These are phyloP conservation scores for Xylaria curta DNA, from an alignment of 495 filamentous ascomycete species.

Conservation along the genomic window DNA sequence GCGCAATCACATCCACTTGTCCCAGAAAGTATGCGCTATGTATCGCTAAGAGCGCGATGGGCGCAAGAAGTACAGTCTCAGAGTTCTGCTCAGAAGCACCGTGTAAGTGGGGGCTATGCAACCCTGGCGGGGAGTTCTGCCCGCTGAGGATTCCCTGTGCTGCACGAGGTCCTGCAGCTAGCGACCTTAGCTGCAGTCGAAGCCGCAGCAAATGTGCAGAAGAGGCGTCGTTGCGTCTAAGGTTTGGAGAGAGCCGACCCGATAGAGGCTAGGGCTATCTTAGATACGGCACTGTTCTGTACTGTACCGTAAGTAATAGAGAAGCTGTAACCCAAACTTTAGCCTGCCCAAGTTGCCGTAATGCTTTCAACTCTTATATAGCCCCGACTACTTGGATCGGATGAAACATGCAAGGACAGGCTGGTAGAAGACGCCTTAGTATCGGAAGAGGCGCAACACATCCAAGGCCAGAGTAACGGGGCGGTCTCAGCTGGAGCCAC, in stretches of 20 bases:
- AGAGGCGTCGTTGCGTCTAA: slow-evolving; percentile 11
- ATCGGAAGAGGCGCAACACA: background rate
- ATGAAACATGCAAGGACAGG: background rate
- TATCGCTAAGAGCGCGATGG: background rate
- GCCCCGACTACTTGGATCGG: background rate
- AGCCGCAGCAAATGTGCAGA: slow-evolving; percentile 1
- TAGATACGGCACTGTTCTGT: background rate
- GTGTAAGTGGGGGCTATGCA: background rate
- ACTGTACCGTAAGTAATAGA: background rate
- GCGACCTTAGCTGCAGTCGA: slow-evolving; percentile 13
- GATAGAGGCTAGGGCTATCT: slow-evolving; percentile 23
- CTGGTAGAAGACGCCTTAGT: background rate
- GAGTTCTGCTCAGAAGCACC: background rate
- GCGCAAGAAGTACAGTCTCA: background rate
- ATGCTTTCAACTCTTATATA: background rate
- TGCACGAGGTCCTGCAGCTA: slow-evolving; percentile 24
- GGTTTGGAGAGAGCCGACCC: slow-evolving; percentile 5
- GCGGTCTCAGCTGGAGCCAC: slow-evolving; percentile 3
- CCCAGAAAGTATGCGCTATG: background rate
- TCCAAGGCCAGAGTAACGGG: background rate
- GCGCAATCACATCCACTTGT: background rate
- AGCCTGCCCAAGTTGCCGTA: background rate
- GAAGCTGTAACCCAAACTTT: background rate
- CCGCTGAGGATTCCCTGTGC: background rate
- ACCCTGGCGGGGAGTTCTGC: slow-evolving; percentile 3